Evolutionary conservation across 1,139 yeast genomes (phyloP), one percentile per base, ranked within the genome.

Genomic region (Hyphopichia fennica): DNA sequence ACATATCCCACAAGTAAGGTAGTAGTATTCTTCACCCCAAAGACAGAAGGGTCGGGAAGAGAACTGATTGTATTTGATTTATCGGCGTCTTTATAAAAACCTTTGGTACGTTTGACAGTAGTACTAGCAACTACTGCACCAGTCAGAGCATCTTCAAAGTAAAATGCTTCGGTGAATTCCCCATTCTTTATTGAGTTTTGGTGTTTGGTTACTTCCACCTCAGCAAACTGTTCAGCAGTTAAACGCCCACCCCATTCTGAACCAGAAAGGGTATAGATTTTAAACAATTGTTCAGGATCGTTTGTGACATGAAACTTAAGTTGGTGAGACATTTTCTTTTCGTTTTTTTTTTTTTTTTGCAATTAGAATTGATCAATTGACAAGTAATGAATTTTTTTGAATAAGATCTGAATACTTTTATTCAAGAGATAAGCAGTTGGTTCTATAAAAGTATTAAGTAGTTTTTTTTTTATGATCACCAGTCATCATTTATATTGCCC

Each of bases 11-110:
- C 39, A 9, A 55, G 45, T 30, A 72, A 53, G 2, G 62, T 53
- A 7, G 63, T 65, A 9, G 58, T 61, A 41, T 55, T 54, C 17
- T 58, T 55, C 2, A 71, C 68, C 1, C 76, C 76, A 49, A 69
- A 56, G 37, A 55, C 46, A 2, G 52, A 41, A 1, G 72, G 67
- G 41, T 68, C 70, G 0, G 76, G 75, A 10, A 58, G 47, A 2
- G 70, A 54, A 0, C 67, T 49, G 18, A 64, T 57, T 14, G 61
- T 62, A 28, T 49, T 49, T n/a, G 62, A 51, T 31, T 57, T 54
- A 40, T 62, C 66, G 1, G 59, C 60, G n/a, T 62, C 69, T 43
- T 67, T 68, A 38, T 45, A 67, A 35, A 65, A 58, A 0, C 69
- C 75, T 29, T 57, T 54, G 11, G 48, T 45, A 35, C 57, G 56